These are phyloP conservation scores for Fusarium brevicatenulatum DNA, from an alignment of 2,329 filamentous ascomycete species.

Conservation along the genomic window DNA sequence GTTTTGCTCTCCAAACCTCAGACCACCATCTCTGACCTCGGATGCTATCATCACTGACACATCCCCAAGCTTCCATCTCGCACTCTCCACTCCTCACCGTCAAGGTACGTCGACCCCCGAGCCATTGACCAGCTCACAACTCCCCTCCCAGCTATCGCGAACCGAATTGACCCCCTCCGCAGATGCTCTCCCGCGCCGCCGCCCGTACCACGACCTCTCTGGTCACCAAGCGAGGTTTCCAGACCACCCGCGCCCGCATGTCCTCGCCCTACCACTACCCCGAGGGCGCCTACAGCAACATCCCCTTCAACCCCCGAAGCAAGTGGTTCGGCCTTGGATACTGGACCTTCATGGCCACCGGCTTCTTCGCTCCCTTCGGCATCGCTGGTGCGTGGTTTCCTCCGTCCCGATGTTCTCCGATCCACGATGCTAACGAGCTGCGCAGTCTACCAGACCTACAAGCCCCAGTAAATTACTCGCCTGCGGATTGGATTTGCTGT, in stretches of 20 bases:
- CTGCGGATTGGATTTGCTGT: slow-evolving; percentile 17
- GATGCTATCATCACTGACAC: slow-evolving; percentile 42
- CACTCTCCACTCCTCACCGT: slow-evolving; percentile 43
- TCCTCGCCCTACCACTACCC: slow-evolving; percentile 97
- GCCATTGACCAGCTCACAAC: slow-evolving; percentile 5
- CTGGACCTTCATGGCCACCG: slow-evolving; percentile 74
- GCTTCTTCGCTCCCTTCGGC: slow-evolving; percentile 71
- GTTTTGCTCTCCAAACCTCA: slow-evolving; percentile 47
- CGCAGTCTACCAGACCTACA: slow-evolving; percentile 61
- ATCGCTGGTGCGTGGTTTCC: slow-evolving; percentile 65
- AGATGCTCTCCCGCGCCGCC: slow-evolving; percentile 87
- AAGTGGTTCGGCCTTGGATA: slow-evolving; percentile 85
- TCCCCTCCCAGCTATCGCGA: not conserved
- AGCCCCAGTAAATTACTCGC: slow-evolving; percentile 49
- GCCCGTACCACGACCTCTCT: slow-evolving; percentile 72
- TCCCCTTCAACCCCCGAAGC: slow-evolving; percentile 96
- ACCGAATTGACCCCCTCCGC: slow-evolving; percentile 55
- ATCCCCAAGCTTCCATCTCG: slow-evolving; percentile 42
- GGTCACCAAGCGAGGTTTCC: slow-evolving; percentile 92
- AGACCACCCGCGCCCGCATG: slow-evolving; percentile 85
- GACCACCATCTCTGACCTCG: slow-evolving; percentile 46
- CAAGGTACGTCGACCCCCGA: slow-evolving; percentile 41
- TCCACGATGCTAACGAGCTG: slow-evolving; percentile 34
- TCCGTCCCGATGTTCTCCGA: slow-evolving; percentile 14
- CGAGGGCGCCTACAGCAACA: slow-evolving; percentile 92